Evolutionary conservation across 495 filamentous ascomycete genomes (phyloP).

Genomic region (Talaromyces wortmannii): DNA sequence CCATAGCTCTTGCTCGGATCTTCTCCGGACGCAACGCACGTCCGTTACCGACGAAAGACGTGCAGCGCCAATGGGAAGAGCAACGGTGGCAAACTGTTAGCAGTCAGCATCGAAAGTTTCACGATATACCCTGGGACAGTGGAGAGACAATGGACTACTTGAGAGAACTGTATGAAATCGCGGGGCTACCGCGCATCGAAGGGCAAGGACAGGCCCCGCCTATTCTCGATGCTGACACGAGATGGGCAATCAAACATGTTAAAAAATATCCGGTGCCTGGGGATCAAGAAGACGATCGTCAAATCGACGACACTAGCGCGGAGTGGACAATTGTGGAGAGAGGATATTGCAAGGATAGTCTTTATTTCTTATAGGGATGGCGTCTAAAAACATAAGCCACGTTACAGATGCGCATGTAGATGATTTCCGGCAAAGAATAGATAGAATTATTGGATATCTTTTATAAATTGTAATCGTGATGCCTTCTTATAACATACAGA

Average conservation of each 20-base stretch:
- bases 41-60: constrained; percentile 19
- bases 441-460: too few relatives aligned
- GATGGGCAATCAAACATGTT: constrained; percentile 42
- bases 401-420: not conserved
- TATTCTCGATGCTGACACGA: constrained; percentile 25
- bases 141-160: constrained; percentile 38
- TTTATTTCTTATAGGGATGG: not conserved
- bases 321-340: not conserved
- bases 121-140: constrained; percentile 39
- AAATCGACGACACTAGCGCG: not conserved
- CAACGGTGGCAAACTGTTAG: constrained; percentile 13
- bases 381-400: not conserved
- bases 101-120: constrained; percentile 29
- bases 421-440: too few relatives aligned
- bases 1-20: constrained; percentile 37
- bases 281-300: constrained; percentile 7
- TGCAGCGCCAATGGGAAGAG: constrained; percentile 34
- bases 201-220: constrained; percentile 39
- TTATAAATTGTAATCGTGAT: too few relatives aligned
- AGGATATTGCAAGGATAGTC: not conserved
- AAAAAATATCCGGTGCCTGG: constrained; percentile 40
- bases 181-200: constrained; percentile 29
- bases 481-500: too few relatives aligned
- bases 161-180: constrained; percentile 28
- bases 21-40: constrained; percentile 24